phyloP scores from a whole-genome alignment of 2,329 filamentous ascomycete species.

The Parascedosporium putredinis region DNA sequence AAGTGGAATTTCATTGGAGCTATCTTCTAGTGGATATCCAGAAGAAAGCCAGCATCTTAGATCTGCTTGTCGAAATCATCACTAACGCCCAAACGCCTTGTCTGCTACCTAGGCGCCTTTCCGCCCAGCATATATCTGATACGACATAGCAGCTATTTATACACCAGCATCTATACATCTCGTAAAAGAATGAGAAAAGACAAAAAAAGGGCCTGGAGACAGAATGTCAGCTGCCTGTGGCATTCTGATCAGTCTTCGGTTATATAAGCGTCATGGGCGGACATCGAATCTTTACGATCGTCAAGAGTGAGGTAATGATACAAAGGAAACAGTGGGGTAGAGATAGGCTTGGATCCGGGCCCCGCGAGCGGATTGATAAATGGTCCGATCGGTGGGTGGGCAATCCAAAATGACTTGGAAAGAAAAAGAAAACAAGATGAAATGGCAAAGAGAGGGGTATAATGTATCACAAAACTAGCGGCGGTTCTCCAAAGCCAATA shows the following conservation, averaged over 20 bases:
- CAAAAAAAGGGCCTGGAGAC: background rate
- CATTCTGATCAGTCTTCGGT: background rate
- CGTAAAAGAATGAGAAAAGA: background rate
- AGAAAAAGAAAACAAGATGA: background rate
- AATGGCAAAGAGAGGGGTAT: no score
- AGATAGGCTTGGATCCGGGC: background rate
- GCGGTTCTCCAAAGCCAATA: no score
- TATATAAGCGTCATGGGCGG: background rate
- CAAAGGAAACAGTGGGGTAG: background rate
- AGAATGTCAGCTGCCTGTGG: background rate
- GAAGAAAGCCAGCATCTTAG: no score
- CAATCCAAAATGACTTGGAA: background rate
- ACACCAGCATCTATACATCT: background rate
- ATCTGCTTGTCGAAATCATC: no score
- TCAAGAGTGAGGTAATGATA: background rate
- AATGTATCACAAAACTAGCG: no score
- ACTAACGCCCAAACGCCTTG: background rate
- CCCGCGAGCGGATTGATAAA: no score
- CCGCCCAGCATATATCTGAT: background rate
- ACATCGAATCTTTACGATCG: background rate
- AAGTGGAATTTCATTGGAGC: no score
- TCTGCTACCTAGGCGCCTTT: conserved; percentile 1
- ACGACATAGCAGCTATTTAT: no score
- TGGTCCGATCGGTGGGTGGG: background rate
- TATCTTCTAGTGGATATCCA: no score